These are phyloP conservation scores for Rhizopogon sp. DNA, from an alignment of 768 basidiomycete species.

Conservation along the genomic window DNA sequence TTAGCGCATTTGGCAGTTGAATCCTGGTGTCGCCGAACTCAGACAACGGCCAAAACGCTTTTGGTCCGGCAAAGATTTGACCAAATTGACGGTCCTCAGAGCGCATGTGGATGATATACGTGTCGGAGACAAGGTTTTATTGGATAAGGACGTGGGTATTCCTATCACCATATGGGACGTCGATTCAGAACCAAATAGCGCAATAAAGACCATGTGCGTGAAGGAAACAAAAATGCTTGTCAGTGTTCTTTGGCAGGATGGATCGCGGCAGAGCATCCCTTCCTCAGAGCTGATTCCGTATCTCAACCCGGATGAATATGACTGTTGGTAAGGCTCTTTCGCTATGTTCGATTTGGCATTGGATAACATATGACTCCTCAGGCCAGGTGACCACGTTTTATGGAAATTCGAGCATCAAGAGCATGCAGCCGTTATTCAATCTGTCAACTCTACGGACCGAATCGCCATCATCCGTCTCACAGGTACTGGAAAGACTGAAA, in stretches of 20 bases:
- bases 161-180: conserved; percentile 60
- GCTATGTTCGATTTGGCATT: not conserved
- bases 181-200: conserved; percentile 37
- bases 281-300: conserved; percentile 75
- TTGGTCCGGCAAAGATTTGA: conserved; percentile 66
- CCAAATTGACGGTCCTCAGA: conserved; percentile 58
- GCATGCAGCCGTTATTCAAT: conserved; percentile 71
- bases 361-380: conserved; percentile 24
- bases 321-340: conserved; percentile 62
- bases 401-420: conserved; percentile 73
- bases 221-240: conserved; percentile 66
- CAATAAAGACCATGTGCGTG: conserved; percentile 57
- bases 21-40: conserved; percentile 45
- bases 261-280: conserved; percentile 53
- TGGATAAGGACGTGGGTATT: conserved; percentile 45
- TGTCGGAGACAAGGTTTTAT: conserved; percentile 65
- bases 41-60: conserved; percentile 67
- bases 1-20: conserved; percentile 42
- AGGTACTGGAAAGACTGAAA: conserved; percentile 50
- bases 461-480: conserved; percentile 62
- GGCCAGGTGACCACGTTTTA: conserved; percentile 89
- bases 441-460: conserved; percentile 65
- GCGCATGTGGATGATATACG: conserved; percentile 62
- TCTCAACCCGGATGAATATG: conserved; percentile 86
- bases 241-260: conserved; percentile 86